A percentile compares a stretch with the other conserved stretches of the same genome.
Evolutionary conservation across 345 rosid genomes (phyloP).

Genomic region (Euphorbia pulcherrima): DNA sequence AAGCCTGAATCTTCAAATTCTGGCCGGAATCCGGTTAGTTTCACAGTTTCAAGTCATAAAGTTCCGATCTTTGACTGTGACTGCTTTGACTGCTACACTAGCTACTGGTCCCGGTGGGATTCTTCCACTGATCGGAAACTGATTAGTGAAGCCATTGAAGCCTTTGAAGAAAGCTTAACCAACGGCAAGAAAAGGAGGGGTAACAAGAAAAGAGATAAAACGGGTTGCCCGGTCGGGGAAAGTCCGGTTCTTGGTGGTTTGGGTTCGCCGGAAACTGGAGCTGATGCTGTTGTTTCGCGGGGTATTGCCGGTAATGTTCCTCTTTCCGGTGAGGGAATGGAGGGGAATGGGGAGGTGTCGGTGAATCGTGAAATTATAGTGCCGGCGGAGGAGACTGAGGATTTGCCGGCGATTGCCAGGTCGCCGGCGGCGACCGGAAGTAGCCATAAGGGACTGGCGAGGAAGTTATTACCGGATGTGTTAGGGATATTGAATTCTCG

Average conservation of each 20-base stretch:
- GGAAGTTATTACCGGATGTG: conserved; percentile 97
- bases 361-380: conserved; percentile 2
- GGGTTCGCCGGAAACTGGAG: not conserved
- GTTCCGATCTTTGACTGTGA: conserved; percentile 62
- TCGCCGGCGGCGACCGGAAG: conserved; percentile 19
- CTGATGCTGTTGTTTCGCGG: not conserved
- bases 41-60: conserved; percentile 29
- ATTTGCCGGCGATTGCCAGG: not conserved
- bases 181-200: conserved; percentile 36
- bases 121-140: conserved; percentile 79
- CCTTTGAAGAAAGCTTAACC: conserved; percentile 69
- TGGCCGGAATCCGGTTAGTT: too few species aligned
- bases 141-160: conserved; percentile 74
- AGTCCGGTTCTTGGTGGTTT: conserved; percentile 6
- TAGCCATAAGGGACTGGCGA: conserved; percentile 66
- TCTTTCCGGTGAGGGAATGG: conserved; percentile 3
- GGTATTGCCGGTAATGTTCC: not conserved
- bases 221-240: conserved; percentile 23
- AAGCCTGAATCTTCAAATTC: conserved; percentile 16
- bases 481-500: conserved; percentile 77
- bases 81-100: conserved; percentile 83
- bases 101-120: conserved; percentile 90
- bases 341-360: too few species aligned
- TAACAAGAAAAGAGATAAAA: conserved; percentile 45
- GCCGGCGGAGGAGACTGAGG: conserved; percentile 7